Base-by-base conservation (phyloP, 306 rosid genomes). In the Pyrus pyrifolia region DNA sequence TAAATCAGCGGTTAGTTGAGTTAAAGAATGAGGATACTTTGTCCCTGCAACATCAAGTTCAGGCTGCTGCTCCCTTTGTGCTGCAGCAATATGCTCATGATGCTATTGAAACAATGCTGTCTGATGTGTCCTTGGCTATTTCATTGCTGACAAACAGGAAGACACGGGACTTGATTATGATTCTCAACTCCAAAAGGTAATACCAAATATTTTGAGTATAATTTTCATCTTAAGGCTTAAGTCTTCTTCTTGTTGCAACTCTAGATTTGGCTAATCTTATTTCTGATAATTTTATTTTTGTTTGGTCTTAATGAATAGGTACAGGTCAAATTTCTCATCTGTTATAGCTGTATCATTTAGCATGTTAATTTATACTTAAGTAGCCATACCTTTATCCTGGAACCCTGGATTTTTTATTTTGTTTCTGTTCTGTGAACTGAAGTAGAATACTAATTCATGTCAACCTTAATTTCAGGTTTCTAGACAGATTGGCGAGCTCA, bases 161-260 rank as follows among this genome's bases (percentile, higher is more conserved):
- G 88, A 93, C 98, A 51, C 83, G 90, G 81, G 98, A 91, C 81
- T 81, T 93, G 86, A 85, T 93, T 66, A 88, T 93, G 98, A 91
- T 93, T 85, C 96, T 93, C 74, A 91, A 93, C 91, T 93, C 97
- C 67, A 91, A 89, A 86, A 90, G 97, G 98, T 93, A 75, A 38
- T 68, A 44, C 21, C 5, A 46, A 17, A 30, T 71, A 15, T 73
- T 69, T 69, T 23, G 45, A 53, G 21, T 35, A 6, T 35, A 1
- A 35, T 35, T 49, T 49, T 49, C 55, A 15, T 49, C 21, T 15
- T 49, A 49, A 49, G 55, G 55, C 17, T 49, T 15, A 15, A 5
- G 30, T 23, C 30, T 59, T 8, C 30, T 58, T 8, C 30, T 11
- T 59, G 64, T 59, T 59, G 30, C 64, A 59, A 31, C 18, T 59